These are phyloP conservation scores for Pouteria glomerata DNA, from an alignment of 148 eudicot genomes.

Conservation along the genomic window DNA sequence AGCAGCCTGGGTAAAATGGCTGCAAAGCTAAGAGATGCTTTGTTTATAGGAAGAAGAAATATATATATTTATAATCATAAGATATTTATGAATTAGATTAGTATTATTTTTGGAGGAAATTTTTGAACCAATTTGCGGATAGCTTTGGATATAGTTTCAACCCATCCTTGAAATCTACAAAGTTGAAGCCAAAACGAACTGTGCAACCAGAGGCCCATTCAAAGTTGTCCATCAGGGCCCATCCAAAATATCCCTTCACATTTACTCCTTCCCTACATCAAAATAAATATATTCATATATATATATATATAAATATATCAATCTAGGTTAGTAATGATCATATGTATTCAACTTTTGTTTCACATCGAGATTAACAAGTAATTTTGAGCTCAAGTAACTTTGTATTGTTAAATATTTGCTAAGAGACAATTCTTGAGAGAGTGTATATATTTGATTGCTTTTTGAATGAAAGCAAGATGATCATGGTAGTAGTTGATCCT, in stretches of 20 bases:
- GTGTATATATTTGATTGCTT: neutral
- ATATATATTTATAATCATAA: no score
- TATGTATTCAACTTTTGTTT: no score
- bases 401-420: no score
- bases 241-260: neutral
- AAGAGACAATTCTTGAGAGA: neutral
- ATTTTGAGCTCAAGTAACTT: no score
- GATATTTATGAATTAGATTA: no score
- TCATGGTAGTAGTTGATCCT: neutral
- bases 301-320: no score
- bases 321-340: no score
- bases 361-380: no score
- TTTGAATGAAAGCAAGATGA: neutral
- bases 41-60: no score
- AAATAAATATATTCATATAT: no score
- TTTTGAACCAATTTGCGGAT: neutral
- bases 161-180: neutral
- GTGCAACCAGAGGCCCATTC: neutral
- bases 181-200: neutral
- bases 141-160: neutral
- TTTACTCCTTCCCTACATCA: neutral
- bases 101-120: slow-evolving; percentile 2
- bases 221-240: neutral
- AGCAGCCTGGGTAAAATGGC: no score
- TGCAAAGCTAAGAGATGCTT: no score